phyloP scores from a whole-genome alignment of 306 rosid genomes.

The Vachellia pachyceras region DNA sequence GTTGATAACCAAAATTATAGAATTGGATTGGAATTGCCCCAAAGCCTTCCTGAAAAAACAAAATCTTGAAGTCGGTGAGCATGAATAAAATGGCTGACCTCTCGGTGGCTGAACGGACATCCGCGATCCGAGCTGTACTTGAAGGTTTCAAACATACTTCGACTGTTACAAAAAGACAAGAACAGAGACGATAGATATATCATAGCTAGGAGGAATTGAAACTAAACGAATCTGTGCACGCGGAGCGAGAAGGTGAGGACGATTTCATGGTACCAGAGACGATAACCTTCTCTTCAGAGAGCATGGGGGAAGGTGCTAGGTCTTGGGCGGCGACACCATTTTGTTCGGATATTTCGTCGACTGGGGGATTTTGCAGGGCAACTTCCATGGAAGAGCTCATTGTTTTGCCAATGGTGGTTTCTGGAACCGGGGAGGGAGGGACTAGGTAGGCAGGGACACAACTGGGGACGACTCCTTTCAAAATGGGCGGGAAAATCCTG shows the following conservation, averaged over 20 bases:
- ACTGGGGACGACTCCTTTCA: constrained; percentile 18
- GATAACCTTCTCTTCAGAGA: constrained; percentile 61
- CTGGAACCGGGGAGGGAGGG: background rate
- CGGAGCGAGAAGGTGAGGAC: background rate
- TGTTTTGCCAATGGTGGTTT: constrained; percentile 12
- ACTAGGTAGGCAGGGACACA: constrained; percentile 1
- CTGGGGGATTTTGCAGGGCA: constrained; percentile 49
- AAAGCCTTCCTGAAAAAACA: background rate
- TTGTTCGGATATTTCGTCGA: constrained; percentile 39
- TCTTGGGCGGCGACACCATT: constrained; percentile 46
- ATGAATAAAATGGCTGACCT: constrained; percentile 46
- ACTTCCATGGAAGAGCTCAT: constrained; percentile 82
- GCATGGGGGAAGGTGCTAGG: constrained; percentile 44
- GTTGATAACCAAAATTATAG: background rate
- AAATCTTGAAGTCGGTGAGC: background rate
- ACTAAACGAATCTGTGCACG: background rate
- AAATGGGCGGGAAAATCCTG: constrained; percentile 74
- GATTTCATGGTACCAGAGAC: constrained; percentile 66
- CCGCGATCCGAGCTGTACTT: constrained; percentile 71
- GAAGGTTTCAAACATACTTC: constrained; percentile 87
- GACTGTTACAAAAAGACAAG: constrained; percentile 45
- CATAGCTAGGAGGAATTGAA: constrained; percentile 20
- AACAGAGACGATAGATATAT: constrained; percentile 6
- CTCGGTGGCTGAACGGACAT: constrained; percentile 77
- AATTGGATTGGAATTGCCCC: background rate